Base-by-base conservation (phyloP, 2,329 filamentous ascomycete species). In the Sporothrix sp. region DNA sequence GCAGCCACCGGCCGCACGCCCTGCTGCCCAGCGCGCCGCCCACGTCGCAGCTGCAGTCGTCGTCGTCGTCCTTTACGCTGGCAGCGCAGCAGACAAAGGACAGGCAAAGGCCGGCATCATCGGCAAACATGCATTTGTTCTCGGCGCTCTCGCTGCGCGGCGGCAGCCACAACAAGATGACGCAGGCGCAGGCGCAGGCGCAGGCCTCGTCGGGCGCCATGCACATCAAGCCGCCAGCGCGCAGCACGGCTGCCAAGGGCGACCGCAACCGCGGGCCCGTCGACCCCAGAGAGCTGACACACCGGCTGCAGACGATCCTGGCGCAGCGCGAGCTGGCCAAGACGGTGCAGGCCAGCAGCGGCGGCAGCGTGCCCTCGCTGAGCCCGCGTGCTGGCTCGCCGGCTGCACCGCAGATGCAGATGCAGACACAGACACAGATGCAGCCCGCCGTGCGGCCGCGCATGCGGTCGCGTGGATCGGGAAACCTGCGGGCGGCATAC, bases 231-330 rank as follows among this genome's bases (percentile, higher is more conserved):
- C 38, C 32, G 21, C 38, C 21, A 2, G 13, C 27, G 1, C 21
- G 37, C 28, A 51, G 42, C 20, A 8, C 13, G 18, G 28, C 20
- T n/a, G 10, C 39, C 9, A 28, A 28, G 25, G 7, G 20, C 16
- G 32, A 30, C 13, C 23, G 28, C 45, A 40, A 48, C 51, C 40
- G 27, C 11, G 25, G 35, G 10, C 47, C 47, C 16, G 67, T 81
- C 40, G 77, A 82, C 53, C 68, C 79, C 0, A 69, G 74, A 25
- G 78, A 82, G 50, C 63, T 82, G 25, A 69, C 71, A 10, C 69
- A 72, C 28, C 72, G 77, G 16, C 67, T 82, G 21, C 67, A 68
- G 44, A 56, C 69, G 10, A 72, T 81, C 16, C 63, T 77, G 13
- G 68, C 67, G 5, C 70, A 79, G 53, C 74, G 75, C 54, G 73